phyloP scores from a whole-genome alignment of 2,329 filamentous ascomycete genomes.

The Knoxdaviesia proteae region DNA sequence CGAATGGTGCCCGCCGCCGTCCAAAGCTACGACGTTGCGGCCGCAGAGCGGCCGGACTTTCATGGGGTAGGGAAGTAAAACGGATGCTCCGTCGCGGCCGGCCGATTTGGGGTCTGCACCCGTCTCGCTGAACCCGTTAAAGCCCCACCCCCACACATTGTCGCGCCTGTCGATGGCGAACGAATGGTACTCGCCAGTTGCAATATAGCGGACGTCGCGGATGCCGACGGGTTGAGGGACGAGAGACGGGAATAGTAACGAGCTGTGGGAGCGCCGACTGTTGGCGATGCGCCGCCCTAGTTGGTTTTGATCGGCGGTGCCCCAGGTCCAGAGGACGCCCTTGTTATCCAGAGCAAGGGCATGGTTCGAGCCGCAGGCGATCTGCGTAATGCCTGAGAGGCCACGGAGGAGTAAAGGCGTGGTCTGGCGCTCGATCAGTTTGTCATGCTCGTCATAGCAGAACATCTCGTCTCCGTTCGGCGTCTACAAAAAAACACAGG shows the following conservation, averaged over 20 bases:
- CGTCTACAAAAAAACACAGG: conserved; percentile 6
- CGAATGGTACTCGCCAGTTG: conserved; percentile 49
- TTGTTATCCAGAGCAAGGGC: conserved; percentile 38
- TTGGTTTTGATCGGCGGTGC: conserved; percentile 36
- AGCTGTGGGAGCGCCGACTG: conserved; percentile 7
- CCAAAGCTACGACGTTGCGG: conserved; percentile 38
- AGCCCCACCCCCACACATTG: conserved; percentile 55
- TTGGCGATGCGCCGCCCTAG: conserved; percentile 20
- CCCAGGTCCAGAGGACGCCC: conserved; percentile 38
- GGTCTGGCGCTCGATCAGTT: conserved; percentile 20
- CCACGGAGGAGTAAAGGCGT: conserved; percentile 26
- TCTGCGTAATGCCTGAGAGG: conserved; percentile 35
- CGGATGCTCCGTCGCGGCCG: conserved; percentile 17
- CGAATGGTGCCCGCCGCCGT: conserved; percentile 51
- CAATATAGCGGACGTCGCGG: conserved; percentile 31
- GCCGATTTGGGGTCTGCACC: conserved; percentile 24
- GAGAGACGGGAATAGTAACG: conserved; percentile 21
- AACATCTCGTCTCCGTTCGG: conserved; percentile 23
- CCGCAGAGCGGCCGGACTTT: conserved; percentile 39
- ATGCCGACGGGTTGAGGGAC: conserved; percentile 24
- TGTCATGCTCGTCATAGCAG: conserved; percentile 19
- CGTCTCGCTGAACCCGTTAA: conserved; percentile 61
- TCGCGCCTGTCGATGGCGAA: conserved; percentile 50
- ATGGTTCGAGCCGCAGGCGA: conserved; percentile 45
- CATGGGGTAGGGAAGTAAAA: conserved; percentile 41